Percentiles rank a stretch among this genome's conserved stretches.
Conservation (phyloP, 164 flowering plant genomes). For the Akebia trifoliata region DNA sequence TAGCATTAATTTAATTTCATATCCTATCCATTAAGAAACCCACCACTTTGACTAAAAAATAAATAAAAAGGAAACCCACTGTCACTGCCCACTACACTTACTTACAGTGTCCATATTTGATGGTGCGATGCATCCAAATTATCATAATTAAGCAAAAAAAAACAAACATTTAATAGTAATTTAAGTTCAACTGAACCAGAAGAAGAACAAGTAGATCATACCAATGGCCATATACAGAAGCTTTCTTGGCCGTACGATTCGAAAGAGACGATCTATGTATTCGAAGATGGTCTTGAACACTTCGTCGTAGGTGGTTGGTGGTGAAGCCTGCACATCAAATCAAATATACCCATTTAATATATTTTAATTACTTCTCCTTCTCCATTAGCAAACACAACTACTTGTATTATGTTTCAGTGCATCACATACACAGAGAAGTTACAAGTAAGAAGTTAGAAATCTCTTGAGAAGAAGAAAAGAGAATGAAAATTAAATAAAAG, state of each 20-base stretch:
- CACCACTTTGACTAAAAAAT: too few relatives aligned
- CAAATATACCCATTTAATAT: too few relatives aligned
- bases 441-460: not conserved
- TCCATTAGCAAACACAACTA: too few relatives aligned
- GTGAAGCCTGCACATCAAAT: slow-evolving; percentile 7
- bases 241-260: slow-evolving; percentile 48
- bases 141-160: too few relatives aligned
- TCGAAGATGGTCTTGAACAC: slow-evolving; percentile 39
- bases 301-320: slow-evolving; percentile 38
- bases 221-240: slow-evolving; percentile 59
- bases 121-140: too few relatives aligned
- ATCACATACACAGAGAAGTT: too few relatives aligned
- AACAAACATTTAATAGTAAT: not conserved
- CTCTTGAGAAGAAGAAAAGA: not conserved
- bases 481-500: not conserved
- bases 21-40: too few relatives aligned
- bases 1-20: too few relatives aligned
- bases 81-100: too few relatives aligned
- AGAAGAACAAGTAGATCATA: slow-evolving; percentile 7
- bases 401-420: too few relatives aligned
- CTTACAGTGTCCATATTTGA: too few relatives aligned
- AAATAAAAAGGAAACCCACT: too few relatives aligned
- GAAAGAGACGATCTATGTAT: slow-evolving; percentile 43
- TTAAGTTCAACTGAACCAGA: not conserved
- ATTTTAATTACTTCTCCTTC: not conserved